These are phyloP conservation scores for Mycena vulgaris DNA, from an alignment of 768 basidiomycete genomes.

Conservation along the genomic window DNA sequence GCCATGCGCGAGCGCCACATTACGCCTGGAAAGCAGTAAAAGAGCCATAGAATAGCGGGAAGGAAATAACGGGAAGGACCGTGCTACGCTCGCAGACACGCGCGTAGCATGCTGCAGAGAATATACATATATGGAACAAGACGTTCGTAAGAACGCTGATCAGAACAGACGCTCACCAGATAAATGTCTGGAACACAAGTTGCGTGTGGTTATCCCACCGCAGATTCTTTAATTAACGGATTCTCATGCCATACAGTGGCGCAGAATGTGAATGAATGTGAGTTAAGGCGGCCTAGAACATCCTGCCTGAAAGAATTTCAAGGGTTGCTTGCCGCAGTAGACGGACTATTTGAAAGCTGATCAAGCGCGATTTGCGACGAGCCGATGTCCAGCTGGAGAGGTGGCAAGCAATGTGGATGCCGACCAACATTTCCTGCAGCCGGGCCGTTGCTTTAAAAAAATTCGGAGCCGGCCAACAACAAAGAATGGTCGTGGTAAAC, in stretches of 20 bases:
- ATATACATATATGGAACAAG: conserved; percentile 20
- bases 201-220: conserved; percentile 10
- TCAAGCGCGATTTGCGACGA: not conserved
- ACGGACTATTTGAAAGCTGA: conserved; percentile 21
- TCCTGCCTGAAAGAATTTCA: conserved; percentile 10
- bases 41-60: not conserved
- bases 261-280: conserved; percentile 23
- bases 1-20: not conserved
- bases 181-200: not conserved
- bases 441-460: conserved; percentile 13
- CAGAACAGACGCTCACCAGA: not conserved
- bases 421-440: not conserved
- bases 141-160: conserved; percentile 17
- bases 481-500: not conserved
- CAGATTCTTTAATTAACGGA: conserved; percentile 15
- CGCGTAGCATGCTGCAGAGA: conserved; percentile 23
- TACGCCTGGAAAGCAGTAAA: not conserved
- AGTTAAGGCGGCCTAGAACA: conserved; percentile 12
- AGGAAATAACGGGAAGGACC: not conserved
- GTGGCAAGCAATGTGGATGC: conserved; percentile 14
- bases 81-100: conserved; percentile 14
- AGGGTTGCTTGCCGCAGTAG: not conserved
- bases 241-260: conserved; percentile 29
- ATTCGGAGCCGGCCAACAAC: conserved; percentile 18
- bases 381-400: not conserved